Percentiles rank a stretch among this genome's conserved stretches.
Conservation (phyloP, 352 stramenopile species). For the Halophytophthora batemanensis region DNA sequence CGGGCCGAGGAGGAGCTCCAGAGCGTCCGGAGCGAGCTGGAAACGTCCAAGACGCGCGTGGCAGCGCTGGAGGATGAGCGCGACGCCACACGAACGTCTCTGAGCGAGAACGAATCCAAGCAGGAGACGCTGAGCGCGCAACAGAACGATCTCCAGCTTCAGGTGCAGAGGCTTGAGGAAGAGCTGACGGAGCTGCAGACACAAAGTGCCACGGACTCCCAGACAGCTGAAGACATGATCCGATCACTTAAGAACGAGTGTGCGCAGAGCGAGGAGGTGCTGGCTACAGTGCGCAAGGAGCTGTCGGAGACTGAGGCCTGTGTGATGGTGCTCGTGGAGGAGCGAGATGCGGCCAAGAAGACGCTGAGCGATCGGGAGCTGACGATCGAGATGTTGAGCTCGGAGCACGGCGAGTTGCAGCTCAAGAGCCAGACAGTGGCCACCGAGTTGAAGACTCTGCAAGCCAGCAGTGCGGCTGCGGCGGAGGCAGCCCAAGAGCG, state of each 20-base stretch:
- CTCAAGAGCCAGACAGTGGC: conserved; percentile 32
- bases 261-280: conserved; percentile 13
- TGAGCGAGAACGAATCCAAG: conserved; percentile 29
- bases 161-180: conserved; percentile 15
- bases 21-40: conserved; percentile 14
- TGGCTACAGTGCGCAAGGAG: conserved; percentile 24
- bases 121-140: conserved; percentile 26
- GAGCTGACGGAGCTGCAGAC: conserved; percentile 20
- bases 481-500: conserved; percentile 19
- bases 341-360: conserved; percentile 34
- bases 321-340: conserved; percentile 31
- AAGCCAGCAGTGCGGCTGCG: conserved; percentile 16
- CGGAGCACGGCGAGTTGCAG: conserved; percentile 35
- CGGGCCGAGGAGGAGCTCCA: conserved; percentile 16
- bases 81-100: conserved; percentile 23
- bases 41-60: conserved; percentile 19
- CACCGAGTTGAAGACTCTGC: conserved; percentile 26
- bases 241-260: conserved; percentile 7
- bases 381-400: conserved; percentile 31
- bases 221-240: conserved; percentile 24
- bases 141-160: conserved; percentile 30
- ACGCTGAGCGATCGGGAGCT: conserved; percentile 26
- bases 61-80: conserved; percentile 24
- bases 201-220: conserved; percentile 18
- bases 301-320: conserved; percentile 30